Base-by-base conservation (phyloP, 1,139 yeast species). In the Suhomyces bribrorum region DNA sequence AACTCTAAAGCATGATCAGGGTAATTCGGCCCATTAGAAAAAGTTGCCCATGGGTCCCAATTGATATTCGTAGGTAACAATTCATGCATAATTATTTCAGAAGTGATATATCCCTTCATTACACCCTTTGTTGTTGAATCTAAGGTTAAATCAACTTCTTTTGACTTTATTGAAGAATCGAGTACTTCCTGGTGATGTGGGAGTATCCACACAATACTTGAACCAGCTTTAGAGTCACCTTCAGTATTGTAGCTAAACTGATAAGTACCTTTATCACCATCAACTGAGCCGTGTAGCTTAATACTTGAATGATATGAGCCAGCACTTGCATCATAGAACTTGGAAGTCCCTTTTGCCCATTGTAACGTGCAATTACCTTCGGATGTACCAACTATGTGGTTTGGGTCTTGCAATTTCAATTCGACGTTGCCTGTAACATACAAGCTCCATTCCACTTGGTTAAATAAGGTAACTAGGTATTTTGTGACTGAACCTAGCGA, bases 71-170 rank as follows among this genome's bases (percentile, higher is more conserved):
- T 46, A 0, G 89, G 86, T 17, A 82, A 71, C 17, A 62, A 60
- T 42, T 73, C 76, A 13, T 50, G 52, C 77, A 82, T 77, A 1
- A 60, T 60, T 39, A 83, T 69, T 25, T 53, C 56, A 34, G 73
- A 64, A 2, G 85, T 75, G 5, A 71, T 55, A 49, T 72, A 82
- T 0, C 82, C 86, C 29, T 62, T 66, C 82, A 85, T 84, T 4
- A 53, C 56, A 9, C 95, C 95, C 52, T 78, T 80, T 0, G 86
- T 80, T 0, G 90, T 79, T 0, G 90, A 81, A 46, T 80, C 86
- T 31, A 85, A 54, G 1, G 45, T 47, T 27, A 83, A 50, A 7
- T 64, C 66, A 0, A 77, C 64, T 23, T 54, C 59, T 13, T 45
- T 44, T 4, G 41, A 45, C 22, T 48, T 50, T 5, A 54, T 41